Percentiles rank a stretch among this genome's conserved stretches.
These are phyloP conservation scores for Backusella luteola DNA, from an alignment of 192 early-diverging fungal genomes.

Conservation along the genomic window DNA sequence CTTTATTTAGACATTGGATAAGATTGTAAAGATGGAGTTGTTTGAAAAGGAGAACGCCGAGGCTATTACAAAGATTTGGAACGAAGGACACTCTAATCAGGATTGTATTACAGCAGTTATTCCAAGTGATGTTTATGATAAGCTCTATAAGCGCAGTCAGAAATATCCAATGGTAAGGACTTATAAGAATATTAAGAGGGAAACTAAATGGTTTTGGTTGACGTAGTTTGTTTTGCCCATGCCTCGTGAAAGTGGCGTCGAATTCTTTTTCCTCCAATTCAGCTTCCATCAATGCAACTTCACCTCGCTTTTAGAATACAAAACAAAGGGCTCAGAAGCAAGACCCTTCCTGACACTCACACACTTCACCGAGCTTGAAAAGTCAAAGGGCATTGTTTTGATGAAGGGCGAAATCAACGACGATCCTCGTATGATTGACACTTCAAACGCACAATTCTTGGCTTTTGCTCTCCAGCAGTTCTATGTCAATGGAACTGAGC, in stretches of 20 bases:
- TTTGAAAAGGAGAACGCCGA: slow-evolving; percentile 34
- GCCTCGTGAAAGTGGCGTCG: slow-evolving; percentile 75
- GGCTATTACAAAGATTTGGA: slow-evolving; percentile 38
- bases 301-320: slow-evolving; percentile 87
- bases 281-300: slow-evolving; percentile 83
- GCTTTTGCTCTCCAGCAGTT: slow-evolving; percentile 82
- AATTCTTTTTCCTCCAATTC: slow-evolving; percentile 87
- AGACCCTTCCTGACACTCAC: slow-evolving; percentile 82
- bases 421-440: slow-evolving; percentile 51
- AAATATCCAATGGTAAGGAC: slow-evolving; percentile 39
- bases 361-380: slow-evolving; percentile 82
- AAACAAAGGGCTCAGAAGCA: slow-evolving; percentile 76
- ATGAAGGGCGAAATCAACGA: slow-evolving; percentile 81
- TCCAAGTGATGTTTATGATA: slow-evolving; percentile 29
- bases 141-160: slow-evolving; percentile 32
- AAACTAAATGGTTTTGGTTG: background rate
- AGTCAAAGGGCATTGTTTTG: slow-evolving; percentile 81
- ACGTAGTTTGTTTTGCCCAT: slow-evolving; percentile 82
- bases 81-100: slow-evolving; percentile 32
- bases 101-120: slow-evolving; percentile 40
- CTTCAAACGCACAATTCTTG: slow-evolving; percentile 75
- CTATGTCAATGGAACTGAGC: slow-evolving; percentile 73
- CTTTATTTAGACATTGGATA: slow-evolving; percentile 32
- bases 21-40: slow-evolving; percentile 38
- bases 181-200: background rate